phyloP scores from a whole-genome alignment of 805 yeast species.

The Priceomyces fermenticarens region DNA sequence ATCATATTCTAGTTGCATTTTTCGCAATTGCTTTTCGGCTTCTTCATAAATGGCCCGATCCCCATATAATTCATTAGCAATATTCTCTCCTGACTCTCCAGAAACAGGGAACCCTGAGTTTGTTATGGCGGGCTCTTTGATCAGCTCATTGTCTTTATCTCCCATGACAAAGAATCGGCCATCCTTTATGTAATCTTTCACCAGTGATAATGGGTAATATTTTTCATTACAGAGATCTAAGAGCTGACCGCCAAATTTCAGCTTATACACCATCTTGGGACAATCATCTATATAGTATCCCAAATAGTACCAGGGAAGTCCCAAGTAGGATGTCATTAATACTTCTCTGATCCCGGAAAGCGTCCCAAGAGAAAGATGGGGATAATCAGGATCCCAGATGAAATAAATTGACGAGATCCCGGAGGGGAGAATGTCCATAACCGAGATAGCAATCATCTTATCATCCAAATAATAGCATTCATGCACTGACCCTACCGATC shows the following conservation, averaged over 20 bases:
- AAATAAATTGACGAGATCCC: constrained; percentile 83
- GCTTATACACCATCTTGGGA: constrained; percentile 78
- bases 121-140: constrained; percentile 8
- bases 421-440: constrained; percentile 71
- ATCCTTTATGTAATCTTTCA: constrained; percentile 22
- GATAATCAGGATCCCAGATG: constrained; percentile 81
- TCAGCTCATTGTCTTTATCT: constrained; percentile 2
- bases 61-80: constrained; percentile 18
- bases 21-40: constrained; percentile 15
- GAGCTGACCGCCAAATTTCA: constrained; percentile 72
- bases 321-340: constrained; percentile 46
- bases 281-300: constrained; percentile 83
- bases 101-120: constrained; percentile 12
- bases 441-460: constrained; percentile 68
- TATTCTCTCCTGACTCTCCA: constrained; percentile 12
- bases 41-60: constrained; percentile 10
- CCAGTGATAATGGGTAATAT: constrained; percentile 37
- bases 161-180: constrained; percentile 32
- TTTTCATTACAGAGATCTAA: constrained; percentile 51
- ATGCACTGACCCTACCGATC: constrained; percentile 61
- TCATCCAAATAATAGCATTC: constrained; percentile 70
- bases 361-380: constrained; percentile 70
- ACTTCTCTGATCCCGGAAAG: constrained; percentile 73
- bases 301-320: constrained; percentile 60
- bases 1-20: constrained; percentile 12